A percentile compares a stretch with the other conserved stretches of the same genome.
Evolutionary conservation across 1,139 yeast species (phyloP).

Genomic region (Protomyces inouyei): DNA sequence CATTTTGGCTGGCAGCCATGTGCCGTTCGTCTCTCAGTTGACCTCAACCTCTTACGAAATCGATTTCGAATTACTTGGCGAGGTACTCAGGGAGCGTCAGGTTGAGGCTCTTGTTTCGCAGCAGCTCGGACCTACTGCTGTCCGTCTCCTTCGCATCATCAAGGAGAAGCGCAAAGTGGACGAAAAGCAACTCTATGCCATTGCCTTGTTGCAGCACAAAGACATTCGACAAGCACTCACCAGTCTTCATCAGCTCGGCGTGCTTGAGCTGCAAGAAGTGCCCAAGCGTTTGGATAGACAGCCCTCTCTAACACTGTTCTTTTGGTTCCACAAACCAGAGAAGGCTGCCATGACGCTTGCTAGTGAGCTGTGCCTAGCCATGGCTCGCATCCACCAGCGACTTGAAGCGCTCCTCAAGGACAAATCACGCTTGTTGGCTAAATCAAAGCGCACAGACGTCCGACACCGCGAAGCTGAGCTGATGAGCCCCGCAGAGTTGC

Average conservation of each 20-base stretch:
- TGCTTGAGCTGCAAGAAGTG: slow-evolving; percentile 66
- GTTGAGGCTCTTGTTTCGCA: slow-evolving; percentile 57
- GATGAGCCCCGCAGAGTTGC: slow-evolving; percentile 14
- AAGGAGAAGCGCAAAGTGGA: slow-evolving; percentile 67
- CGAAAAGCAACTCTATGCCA: slow-evolving; percentile 55
- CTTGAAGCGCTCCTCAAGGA: slow-evolving; percentile 3
- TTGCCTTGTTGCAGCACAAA: slow-evolving; percentile 69
- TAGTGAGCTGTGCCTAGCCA: slow-evolving; percentile 41
- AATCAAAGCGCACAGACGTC: slow-evolving; percentile 22
- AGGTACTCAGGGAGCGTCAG: slow-evolving; percentile 48
- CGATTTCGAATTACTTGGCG: slow-evolving; percentile 39
- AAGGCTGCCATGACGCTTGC: slow-evolving; percentile 49
- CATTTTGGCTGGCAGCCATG: slow-evolving; percentile 38
- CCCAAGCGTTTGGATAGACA: slow-evolving; percentile 91
- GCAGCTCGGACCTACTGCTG: slow-evolving; percentile 48
- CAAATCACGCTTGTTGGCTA: slow-evolving; percentile 4
- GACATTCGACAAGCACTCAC: slow-evolving; percentile 55
- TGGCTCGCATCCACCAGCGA: slow-evolving; percentile 21
- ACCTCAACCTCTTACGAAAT: slow-evolving; percentile 33
- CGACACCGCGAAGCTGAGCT: slow-evolving; percentile 15
- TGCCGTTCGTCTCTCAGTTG: neutral
- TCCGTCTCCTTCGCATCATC: slow-evolving; percentile 63
- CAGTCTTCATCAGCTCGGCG: slow-evolving; percentile 41
- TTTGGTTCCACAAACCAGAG: slow-evolving; percentile 66
- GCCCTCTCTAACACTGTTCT: slow-evolving; percentile 78